Evolutionary conservation across 805 yeast genomes (phyloP).

Genomic region (Cyberlindnera mississippiensis): DNA sequence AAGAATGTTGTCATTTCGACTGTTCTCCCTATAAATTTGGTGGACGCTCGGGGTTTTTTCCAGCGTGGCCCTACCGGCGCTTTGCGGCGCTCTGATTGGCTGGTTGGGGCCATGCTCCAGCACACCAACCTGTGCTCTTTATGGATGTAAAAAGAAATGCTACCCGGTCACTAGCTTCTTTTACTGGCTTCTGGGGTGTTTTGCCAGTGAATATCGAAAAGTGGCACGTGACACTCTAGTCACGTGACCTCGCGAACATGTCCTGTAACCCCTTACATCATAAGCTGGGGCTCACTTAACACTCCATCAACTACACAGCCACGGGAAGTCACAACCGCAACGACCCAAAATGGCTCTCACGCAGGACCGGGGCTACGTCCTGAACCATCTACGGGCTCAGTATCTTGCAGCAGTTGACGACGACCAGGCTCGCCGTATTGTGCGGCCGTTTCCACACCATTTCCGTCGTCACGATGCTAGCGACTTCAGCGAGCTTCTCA

Average conservation of each 20-base stretch:
- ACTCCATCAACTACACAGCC: not conserved
- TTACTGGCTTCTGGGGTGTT: no score
- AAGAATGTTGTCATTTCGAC: no score
- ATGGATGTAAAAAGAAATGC: no score
- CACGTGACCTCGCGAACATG: not conserved
- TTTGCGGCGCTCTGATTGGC: not conserved
- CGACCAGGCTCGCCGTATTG: constrained; percentile 25
- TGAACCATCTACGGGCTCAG: constrained; percentile 24
- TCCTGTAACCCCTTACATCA: not conserved
- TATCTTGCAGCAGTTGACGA: constrained; percentile 19
- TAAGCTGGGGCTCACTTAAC: no score
- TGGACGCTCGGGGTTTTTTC: not conserved
- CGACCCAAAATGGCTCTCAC: constrained; percentile 23
- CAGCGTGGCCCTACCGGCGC: not conserved
- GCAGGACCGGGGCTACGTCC: constrained; percentile 8
- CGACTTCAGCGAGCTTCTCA: constrained; percentile 15
- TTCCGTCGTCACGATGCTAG: constrained; percentile 1
- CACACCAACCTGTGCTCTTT: no score
- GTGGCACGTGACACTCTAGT: not conserved
- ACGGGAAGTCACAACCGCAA: not conserved
- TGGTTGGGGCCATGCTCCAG: not conserved
- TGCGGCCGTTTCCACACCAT: constrained; percentile 18
- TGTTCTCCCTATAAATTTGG: not conserved
- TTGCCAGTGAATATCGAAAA: not conserved
- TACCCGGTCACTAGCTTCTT: no score